phyloP scores from a whole-genome alignment of 2,329 filamentous ascomycete species.

The Paracorniculantispora psalliotae region DNA sequence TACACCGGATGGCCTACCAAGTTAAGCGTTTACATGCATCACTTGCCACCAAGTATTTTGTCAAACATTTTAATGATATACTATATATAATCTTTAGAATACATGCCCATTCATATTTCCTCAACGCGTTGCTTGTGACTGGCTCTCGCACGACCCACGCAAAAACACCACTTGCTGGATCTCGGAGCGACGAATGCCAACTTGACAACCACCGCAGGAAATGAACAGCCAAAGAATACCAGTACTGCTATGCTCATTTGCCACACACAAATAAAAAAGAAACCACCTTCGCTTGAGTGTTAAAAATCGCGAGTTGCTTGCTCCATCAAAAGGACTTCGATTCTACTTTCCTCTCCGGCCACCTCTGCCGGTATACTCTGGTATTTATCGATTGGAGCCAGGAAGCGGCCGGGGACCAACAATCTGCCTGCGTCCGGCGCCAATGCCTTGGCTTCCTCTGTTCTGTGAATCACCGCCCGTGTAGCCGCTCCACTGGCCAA shows the following conservation, averaged over 20 bases:
- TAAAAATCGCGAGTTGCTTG: neutral
- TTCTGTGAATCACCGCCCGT: slow-evolving; percentile 74
- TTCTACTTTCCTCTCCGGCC: neutral
- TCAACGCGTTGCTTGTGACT: neutral
- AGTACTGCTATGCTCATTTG: neutral
- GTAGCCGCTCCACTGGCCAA: slow-evolving; percentile 69
- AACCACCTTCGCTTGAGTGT: neutral
- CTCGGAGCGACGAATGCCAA: neutral
- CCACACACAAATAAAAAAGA: neutral
- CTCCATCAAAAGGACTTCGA: too few species aligned
- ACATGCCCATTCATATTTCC: neutral
- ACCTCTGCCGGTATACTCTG: too few species aligned
- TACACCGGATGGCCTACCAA: too few species aligned
- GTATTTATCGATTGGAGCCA: slow-evolving; percentile 25
- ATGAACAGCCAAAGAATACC: neutral
- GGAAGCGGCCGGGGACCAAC: slow-evolving; percentile 70
- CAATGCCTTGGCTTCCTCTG: slow-evolving; percentile 58
- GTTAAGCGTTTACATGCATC: too few species aligned
- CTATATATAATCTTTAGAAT: neutral
- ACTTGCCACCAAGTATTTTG: too few species aligned
- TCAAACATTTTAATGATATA: neutral
- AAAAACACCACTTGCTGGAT: too few species aligned
- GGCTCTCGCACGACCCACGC: too few species aligned
- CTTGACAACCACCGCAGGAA: neutral
- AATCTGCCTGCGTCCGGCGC: slow-evolving; percentile 69